Evolutionary conservation across 768 basidiomycete genomes (phyloP).

Genomic region (Trametes cinnabarina): DNA sequence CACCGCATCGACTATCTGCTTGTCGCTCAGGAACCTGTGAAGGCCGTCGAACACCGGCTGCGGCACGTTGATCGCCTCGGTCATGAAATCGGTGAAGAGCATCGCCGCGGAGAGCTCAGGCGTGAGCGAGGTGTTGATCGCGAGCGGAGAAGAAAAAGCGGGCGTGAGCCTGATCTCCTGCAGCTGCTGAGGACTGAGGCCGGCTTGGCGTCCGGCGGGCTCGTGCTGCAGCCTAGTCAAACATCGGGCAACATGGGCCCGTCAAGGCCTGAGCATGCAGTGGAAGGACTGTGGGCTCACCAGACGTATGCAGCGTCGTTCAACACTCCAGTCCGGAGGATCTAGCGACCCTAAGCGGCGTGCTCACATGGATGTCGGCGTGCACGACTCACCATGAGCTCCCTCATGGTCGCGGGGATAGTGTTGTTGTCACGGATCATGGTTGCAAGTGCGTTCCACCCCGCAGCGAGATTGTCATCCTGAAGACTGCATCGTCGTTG

Average conservation of each 20-base stretch:
- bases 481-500: constrained; percentile 7
- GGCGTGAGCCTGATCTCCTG: constrained; percentile 27
- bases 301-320: constrained; percentile 29
- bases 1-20: constrained; percentile 33
- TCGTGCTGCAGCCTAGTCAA: constrained; percentile 33
- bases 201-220: constrained; percentile 30
- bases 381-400: constrained; percentile 31
- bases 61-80: constrained; percentile 30
- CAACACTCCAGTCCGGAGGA: constrained; percentile 28
- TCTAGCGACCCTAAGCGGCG: constrained; percentile 10
- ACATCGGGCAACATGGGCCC: too few species aligned
- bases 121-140: constrained; percentile 19
- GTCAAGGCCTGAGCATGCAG: neutral
- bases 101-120: constrained; percentile 31
- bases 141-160: constrained; percentile 14
- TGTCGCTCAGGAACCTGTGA: constrained; percentile 26
- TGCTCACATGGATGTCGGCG: neutral
- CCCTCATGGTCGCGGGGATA: constrained; percentile 33
- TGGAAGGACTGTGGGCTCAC: constrained; percentile 1
- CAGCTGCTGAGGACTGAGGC: constrained; percentile 33
- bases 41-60: constrained; percentile 29
- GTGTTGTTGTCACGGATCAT: constrained; percentile 29
- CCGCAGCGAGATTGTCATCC: constrained; percentile 18
- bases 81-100: constrained; percentile 32
- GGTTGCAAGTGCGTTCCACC: constrained; percentile 36